Base-by-base conservation (phyloP, 2,329 filamentous ascomycete genomes). In the Calonectria pteridis region DNA sequence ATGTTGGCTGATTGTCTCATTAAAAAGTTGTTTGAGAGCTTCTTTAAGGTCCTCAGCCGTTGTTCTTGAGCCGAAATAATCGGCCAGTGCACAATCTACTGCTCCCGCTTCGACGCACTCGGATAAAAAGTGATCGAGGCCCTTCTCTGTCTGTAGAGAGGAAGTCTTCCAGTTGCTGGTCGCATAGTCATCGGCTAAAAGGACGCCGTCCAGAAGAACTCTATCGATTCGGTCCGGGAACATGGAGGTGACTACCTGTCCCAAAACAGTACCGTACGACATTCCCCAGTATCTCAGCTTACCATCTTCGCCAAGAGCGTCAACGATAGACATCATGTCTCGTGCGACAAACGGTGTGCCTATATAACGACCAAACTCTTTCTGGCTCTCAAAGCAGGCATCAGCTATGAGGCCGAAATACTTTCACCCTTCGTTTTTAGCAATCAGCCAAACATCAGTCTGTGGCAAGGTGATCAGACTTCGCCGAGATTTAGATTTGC, bases 291-390 rank as follows among this genome's bases (percentile, higher is more conserved):
- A 86, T 51, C 82, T 76, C 10, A 85, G 67, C 63, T 80, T 33
- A 13, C 81, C 78, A 26, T 84, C 84, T 43, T 83, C 81, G 1
- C 74, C 81, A 1, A 86, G 78, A 14, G 81, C 82, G 69, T 87
- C 85, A 1, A 84, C 84, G 20, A 86, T 82, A 7, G 77, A 64
- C 66, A 86, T 82, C 78, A 86, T 80, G 67, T 87, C 85, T 28
- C 85, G 78, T 18, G 83, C 85, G 1, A 82, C 80, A 59, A 84
- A 84, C 4, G 82, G 72, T 0, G 83, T 84, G 16, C 81, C 81
- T 9, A 85, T 65, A 4, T 81, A 73, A 1, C 77, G 79, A 0
- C 79, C 83, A 2, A n/a, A 67, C 0, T 73, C 79, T 28, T 79
- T 75, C 13, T 78, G 70, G 0, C 71, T 75, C 40, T 73, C 46